Evolutionary conservation across 306 rosid species (phyloP).

Genomic region (Ochetophila trinervis): DNA sequence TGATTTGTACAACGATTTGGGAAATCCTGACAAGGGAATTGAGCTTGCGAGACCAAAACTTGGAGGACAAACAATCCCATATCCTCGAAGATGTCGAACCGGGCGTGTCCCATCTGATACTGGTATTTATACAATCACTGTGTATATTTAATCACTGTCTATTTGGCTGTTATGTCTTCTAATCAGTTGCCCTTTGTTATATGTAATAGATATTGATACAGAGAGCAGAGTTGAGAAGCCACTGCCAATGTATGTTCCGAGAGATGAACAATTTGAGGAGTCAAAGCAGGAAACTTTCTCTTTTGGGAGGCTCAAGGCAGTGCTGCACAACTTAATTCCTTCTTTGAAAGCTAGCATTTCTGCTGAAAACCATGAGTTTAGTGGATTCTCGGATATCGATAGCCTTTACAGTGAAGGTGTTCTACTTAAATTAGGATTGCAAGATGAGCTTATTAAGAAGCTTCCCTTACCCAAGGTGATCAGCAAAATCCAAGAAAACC

Average conservation of each 20-base stretch:
- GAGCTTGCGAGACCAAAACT: conserved; percentile 64
- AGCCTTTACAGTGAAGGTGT: conserved; percentile 77
- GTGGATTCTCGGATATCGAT: conserved; percentile 75
- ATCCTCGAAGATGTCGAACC: conserved; percentile 93
- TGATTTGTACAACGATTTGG: conserved; percentile 82
- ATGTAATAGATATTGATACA: conserved; percentile 43
- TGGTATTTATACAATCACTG: conserved; percentile 27
- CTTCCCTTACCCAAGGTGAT: conserved; percentile 56
- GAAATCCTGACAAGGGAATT: conserved; percentile 76
- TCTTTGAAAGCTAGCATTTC: conserved; percentile 63
- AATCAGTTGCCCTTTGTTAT: not conserved
- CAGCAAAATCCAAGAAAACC: conserved; percentile 54
- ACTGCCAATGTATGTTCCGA: conserved; percentile 80
- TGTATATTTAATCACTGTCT: not conserved
- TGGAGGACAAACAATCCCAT: conserved; percentile 65
- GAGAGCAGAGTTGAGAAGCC: conserved; percentile 95
- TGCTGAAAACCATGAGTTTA: conserved; percentile 60
- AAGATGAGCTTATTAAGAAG: conserved; percentile 67
- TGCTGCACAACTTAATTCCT: conserved; percentile 74
- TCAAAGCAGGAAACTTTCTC: conserved; percentile 60
- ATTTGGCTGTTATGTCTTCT: not conserved
- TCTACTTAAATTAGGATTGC: conserved; percentile 55
- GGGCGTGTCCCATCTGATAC: conserved; percentile 72
- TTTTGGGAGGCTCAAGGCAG: conserved; percentile 74
- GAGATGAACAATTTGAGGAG: conserved; percentile 94